Conservation (phyloP, 331 rosid species). For the Malus hybrid region DNA sequence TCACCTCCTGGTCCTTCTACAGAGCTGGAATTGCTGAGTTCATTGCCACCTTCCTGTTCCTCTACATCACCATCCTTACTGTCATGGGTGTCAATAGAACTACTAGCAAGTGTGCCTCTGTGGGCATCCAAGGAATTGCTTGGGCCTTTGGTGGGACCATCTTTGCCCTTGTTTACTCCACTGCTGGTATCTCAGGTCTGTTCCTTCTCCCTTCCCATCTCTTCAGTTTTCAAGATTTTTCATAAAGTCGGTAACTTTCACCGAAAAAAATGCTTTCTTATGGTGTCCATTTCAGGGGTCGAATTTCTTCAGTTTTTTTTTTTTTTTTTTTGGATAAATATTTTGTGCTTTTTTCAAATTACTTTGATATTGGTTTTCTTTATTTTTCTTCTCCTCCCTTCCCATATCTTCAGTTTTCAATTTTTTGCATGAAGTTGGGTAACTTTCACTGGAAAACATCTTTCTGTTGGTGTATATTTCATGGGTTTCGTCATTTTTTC, state of each 20-base stretch:
- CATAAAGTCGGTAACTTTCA: neutral
- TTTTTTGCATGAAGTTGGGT: neutral
- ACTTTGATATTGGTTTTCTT: neutral
- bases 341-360: too few species aligned
- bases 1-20: slow-evolving; percentile 82
- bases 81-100: slow-evolving; percentile 65
- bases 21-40: slow-evolving; percentile 94
- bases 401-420: too few species aligned
- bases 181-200: slow-evolving; percentile 85
- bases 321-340: neutral
- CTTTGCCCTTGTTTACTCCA: slow-evolving; percentile 88
- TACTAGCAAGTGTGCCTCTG: slow-evolving; percentile 45
- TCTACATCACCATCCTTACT: slow-evolving; percentile 75
- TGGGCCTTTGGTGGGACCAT: slow-evolving; percentile 99
- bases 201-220: neutral
- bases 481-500: neutral
- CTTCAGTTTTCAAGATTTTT: neutral
- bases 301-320: neutral
- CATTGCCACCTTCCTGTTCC: slow-evolving; percentile 80
- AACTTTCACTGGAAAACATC: neutral
- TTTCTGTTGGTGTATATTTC: neutral
- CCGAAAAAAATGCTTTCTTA: neutral
- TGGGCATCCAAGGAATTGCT: slow-evolving; percentile 87
- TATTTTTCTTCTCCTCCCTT: neutral
- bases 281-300: slow-evolving; percentile 4